phyloP scores from a whole-genome alignment of 1,284 basidiomycete genomes.

The Fomitopsis schrenkii region DNA sequence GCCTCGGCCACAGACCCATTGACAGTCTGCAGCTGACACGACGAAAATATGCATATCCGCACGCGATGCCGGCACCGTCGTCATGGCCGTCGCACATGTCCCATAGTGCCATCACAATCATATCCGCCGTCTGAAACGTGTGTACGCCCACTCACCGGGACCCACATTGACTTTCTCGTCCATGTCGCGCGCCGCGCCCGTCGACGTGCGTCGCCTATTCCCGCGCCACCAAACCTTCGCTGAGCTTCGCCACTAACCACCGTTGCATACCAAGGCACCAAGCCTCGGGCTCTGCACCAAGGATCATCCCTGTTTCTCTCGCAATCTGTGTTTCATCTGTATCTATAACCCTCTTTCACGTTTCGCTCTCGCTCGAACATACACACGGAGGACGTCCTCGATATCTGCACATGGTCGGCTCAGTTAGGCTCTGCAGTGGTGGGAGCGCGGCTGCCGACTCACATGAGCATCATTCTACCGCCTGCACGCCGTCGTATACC shows the following conservation, averaged over 20 bases:
- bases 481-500: slow-evolving; percentile 89
- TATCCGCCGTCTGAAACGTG: slow-evolving; percentile 1
- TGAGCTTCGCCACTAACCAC: too few species aligned
- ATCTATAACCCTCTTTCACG: not conserved
- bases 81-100: slow-evolving; percentile 1
- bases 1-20: not conserved
- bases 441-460: not conserved
- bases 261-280: not conserved
- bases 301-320: not conserved
- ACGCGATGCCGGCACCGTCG: not conserved
- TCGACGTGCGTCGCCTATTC: not conserved
- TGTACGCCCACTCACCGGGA: slow-evolving; percentile 8
- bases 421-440: not conserved
- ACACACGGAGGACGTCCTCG: not conserved
- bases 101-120: not conserved
- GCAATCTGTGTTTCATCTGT: not conserved
- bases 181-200: not conserved
- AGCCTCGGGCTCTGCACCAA: not conserved
- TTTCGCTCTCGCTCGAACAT: not conserved
- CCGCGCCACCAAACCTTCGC: not conserved
- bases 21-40: too few species aligned
- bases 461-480: slow-evolving; percentile 43
- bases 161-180: slow-evolving; percentile 13
- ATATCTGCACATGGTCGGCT: not conserved
- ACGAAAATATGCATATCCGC: not conserved